Evolutionary conservation across 495 filamentous ascomycete species (phyloP).

Genomic region (Sphaerosporella brunnea): DNA sequence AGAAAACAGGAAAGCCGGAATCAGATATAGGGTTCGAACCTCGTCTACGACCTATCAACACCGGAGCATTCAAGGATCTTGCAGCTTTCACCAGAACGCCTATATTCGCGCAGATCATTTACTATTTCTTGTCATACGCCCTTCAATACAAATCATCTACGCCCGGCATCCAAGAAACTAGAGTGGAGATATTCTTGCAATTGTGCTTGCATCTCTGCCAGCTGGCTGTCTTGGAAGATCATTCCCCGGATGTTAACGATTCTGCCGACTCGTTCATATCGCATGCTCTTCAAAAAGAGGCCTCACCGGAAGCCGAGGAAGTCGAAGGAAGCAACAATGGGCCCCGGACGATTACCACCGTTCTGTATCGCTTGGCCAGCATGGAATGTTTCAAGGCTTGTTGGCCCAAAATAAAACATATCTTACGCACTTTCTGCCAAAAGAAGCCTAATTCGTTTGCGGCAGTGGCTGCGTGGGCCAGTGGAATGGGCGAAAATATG

Average conservation of each 20-base stretch:
- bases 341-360: conserved; percentile 46
- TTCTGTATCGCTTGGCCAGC: conserved; percentile 55
- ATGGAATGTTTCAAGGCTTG: conserved; percentile 61
- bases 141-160: conserved; percentile 45
- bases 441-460: conserved; percentile 55
- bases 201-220: conserved; percentile 75
- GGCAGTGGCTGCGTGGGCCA: conserved; percentile 32
- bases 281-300: conserved; percentile 18
- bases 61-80: conserved; percentile 58
- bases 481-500: conserved; percentile 20
- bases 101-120: conserved; percentile 80
- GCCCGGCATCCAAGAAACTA: conserved; percentile 54
- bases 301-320: conserved; percentile 2
- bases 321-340: conserved; percentile 6
- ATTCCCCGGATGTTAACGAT: conserved; percentile 38
- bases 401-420: conserved; percentile 64
- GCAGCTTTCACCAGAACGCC: conserved; percentile 59
- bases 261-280: conserved; percentile 21
- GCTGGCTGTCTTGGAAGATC: conserved; percentile 67
- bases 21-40: conserved; percentile 90
- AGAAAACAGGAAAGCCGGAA: conserved; percentile 62
- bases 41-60: conserved; percentile 55
- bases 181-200: conserved; percentile 80
- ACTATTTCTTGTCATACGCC: conserved; percentile 66
- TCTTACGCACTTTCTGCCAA: conserved; percentile 74